A percentile compares a stretch with the other conserved stretches of the same genome.
Conservation (phyloP, 2,329 filamentous ascomycete species). For the Immersiporthe knoxdaviesiana region DNA sequence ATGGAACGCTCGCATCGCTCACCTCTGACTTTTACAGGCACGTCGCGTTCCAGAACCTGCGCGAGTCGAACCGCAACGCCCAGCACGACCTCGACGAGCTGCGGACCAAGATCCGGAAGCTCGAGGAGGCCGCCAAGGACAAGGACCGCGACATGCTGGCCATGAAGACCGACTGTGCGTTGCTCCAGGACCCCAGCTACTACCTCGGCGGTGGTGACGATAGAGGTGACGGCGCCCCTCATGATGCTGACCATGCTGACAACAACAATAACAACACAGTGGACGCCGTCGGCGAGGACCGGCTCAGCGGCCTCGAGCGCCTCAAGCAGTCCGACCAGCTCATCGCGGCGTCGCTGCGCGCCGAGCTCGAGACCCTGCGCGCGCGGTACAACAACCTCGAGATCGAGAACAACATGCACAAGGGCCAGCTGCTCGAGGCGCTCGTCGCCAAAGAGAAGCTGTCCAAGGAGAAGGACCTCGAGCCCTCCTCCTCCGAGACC, state of each 20-base stretch:
- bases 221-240: conserved; percentile 30
- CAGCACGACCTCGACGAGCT: conserved; percentile 52
- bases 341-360: conserved; percentile 60
- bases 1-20: conserved; percentile 44
- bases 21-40: conserved; percentile 54
- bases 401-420: conserved; percentile 59
- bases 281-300: conserved; percentile 57
- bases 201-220: conserved; percentile 22
- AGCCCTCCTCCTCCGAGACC: conserved; percentile 41
- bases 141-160: conserved; percentile 59
- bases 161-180: conserved; percentile 55
- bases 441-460: conserved; percentile 64
- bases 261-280: conserved; percentile 41
- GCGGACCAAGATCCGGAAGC: conserved; percentile 47
- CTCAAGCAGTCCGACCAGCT: conserved; percentile 63
- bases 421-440: conserved; percentile 62
- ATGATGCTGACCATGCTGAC: conserved; percentile 38
- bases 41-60: conserved; percentile 56
- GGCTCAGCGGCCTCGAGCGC: conserved; percentile 57
- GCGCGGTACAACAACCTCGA: conserved; percentile 53
- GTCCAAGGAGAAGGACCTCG: conserved; percentile 54
- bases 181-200: conserved; percentile 29
- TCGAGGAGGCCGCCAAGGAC: conserved; percentile 55
- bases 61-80: conserved; percentile 49
- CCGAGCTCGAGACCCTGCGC: conserved; percentile 60